Conservation (phyloP, 139 green algal species). For the Axilococcus clingmanii region DNA sequence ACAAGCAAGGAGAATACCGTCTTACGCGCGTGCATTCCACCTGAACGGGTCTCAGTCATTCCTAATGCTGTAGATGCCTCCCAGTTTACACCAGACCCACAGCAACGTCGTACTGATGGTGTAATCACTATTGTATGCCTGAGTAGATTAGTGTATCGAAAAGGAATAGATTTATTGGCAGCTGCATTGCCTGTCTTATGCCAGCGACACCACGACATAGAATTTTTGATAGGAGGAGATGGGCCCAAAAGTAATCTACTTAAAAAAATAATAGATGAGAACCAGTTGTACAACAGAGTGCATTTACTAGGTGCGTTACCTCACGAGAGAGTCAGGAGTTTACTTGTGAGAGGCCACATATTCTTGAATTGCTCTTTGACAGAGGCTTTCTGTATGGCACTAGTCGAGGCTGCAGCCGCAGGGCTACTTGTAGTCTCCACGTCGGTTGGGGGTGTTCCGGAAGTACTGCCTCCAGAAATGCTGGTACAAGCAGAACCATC, state of each 20-base stretch:
- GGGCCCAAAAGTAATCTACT: constrained; percentile 79
- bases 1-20: constrained; percentile 96
- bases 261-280: constrained; percentile 50
- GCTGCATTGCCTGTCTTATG: constrained; percentile 74
- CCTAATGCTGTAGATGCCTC: constrained; percentile 67
- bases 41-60: constrained; percentile 81
- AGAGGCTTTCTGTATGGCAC: constrained; percentile 96
- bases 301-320: constrained; percentile 67
- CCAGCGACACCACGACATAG: constrained; percentile 45
- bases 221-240: constrained; percentile 76
- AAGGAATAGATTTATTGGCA: constrained; percentile 86
- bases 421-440: constrained; percentile 83
- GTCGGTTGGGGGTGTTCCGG: constrained; percentile 87
- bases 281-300: constrained; percentile 60
- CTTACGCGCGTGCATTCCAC: constrained; percentile 76
- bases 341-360: constrained; percentile 60
- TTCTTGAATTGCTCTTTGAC: constrained; percentile 93
- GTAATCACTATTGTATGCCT: constrained; percentile 61
- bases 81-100: background rate
- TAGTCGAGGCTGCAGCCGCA: constrained; percentile 85
- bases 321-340: constrained; percentile 38
- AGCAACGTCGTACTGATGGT: too few relatives aligned
- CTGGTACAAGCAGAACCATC: constrained; percentile 72
- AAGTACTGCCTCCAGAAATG: constrained; percentile 84
- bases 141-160: constrained; percentile 87